Conservation (phyloP, 306 rosid species). For the Comarum palustre region DNA sequence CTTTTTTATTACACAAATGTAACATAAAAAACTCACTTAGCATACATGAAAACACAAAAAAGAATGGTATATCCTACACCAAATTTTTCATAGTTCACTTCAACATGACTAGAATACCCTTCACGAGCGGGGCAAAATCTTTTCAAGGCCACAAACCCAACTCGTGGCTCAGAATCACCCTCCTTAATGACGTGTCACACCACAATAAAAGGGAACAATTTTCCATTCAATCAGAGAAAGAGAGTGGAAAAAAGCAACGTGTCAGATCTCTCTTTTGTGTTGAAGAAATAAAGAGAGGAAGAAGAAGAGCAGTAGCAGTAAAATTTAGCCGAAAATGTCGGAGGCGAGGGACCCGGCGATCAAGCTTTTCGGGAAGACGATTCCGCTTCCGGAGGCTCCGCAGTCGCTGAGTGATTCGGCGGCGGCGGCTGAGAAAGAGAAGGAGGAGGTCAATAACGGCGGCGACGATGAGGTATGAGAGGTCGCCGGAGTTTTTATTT, state of each 20-base stretch:
- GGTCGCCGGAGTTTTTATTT: not conserved
- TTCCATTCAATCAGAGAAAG: not conserved
- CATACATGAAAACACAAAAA: no score
- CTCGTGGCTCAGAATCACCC: constrained; percentile 49
- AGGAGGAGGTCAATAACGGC: constrained; percentile 20
- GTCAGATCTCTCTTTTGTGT: constrained; percentile 32
- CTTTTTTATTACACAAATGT: no score
- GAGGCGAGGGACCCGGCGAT: constrained; percentile 60
- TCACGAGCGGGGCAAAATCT: not conserved
- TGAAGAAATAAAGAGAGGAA: not conserved
- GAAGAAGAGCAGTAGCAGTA: not conserved
- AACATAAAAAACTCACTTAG: no score
- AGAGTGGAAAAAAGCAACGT: constrained; percentile 28
- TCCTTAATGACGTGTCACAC: constrained; percentile 34
- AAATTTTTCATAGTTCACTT: no score
- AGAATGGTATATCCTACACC: no score
- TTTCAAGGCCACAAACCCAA: constrained; percentile 38
- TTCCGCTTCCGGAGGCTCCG: constrained; percentile 37
- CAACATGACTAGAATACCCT: not conserved
- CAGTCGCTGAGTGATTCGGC: not conserved
- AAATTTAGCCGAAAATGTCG: constrained; percentile 37
- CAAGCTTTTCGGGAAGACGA: constrained; percentile 63
- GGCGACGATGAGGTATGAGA: constrained; percentile 29
- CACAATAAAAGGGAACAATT: not conserved
- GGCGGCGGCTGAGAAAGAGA: constrained; percentile 14